These are phyloP conservation scores for Solanum ossicruentum DNA, from an alignment of 257 asterid genomes.

Conservation along the genomic window DNA sequence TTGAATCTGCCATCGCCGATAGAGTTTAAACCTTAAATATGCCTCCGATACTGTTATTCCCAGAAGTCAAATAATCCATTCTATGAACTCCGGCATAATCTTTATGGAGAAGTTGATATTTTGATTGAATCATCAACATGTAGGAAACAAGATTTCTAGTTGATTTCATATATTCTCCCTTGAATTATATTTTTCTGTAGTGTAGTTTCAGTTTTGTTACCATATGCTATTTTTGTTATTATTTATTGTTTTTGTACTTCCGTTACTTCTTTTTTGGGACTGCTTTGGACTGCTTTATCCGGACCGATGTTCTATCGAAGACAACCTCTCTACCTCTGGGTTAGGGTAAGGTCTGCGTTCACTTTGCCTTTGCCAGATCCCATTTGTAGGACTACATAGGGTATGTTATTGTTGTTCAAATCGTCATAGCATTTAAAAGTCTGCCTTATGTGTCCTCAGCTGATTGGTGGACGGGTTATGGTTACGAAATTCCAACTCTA, in stretches of 20 bases:
- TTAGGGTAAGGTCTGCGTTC: background rate
- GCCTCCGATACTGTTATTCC: background rate
- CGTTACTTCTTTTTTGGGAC: background rate
- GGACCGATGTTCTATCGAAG: background rate
- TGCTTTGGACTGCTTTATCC: background rate
- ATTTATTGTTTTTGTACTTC: background rate
- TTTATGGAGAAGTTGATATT: background rate
- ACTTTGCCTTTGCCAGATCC: background rate
- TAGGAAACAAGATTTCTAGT: background rate
- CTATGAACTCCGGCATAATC: background rate
- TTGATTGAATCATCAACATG: background rate
- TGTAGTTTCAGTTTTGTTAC: background rate
- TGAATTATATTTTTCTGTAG: background rate
- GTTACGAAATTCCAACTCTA: slow-evolving; percentile 31
- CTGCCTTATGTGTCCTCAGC: slow-evolving; percentile 9
- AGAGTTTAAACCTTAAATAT: no score
- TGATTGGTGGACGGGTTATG: slow-evolving; percentile 41
- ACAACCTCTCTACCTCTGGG: background rate
- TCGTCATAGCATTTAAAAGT: background rate
- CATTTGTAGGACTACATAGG: background rate
- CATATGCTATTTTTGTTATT: background rate
- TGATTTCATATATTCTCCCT: background rate
- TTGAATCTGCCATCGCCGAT: no score
- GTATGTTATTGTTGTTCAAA: background rate
- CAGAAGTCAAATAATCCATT: background rate